Evolutionary conservation across 164 flowering plant genomes (phyloP), one percentile per base, ranked within the genome.

Genomic region (Aristolochia contorta): DNA sequence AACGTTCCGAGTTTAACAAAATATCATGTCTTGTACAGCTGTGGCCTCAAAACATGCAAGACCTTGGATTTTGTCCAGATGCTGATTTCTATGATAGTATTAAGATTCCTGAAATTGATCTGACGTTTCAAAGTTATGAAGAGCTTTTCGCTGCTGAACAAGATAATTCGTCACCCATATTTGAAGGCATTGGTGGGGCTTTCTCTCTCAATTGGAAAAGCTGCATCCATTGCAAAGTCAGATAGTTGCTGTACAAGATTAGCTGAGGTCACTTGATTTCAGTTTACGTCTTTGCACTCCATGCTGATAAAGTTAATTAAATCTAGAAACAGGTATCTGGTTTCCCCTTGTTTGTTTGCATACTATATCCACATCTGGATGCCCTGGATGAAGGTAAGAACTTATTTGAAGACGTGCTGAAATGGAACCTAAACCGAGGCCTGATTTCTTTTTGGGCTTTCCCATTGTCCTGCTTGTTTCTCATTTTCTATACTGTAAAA

Each of bases 11-110:
- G 7, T 33, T 18, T 27, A 13, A 27, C 25, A 27, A 32, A 6
- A 16, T 56, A 16, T 3, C 48, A 54, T 54, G 23, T 67, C 53
- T 37, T 37, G 9, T 75, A 79, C 78, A 84, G 92, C 69, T 82
- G 48, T 85, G 89, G 92, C 65, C 87, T 63, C 90, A 85, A 74
- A 85, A 75, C 64, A 67, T 88, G 81, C 86, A 84, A 81, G 96
- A 88, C 49, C 79, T 84, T 62, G 92, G 92, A 47, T 78, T 78
- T 51, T 88, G 86, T 71, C 83, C 82, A 63, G 92, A 82, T 22
- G 65, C 70, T 56, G 69, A 64, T 54, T 70, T 59, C 62, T 62
- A 56, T 56, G 95, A 82, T 67, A 83, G 78, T 66, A 67, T 77
- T 41, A 75, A 76, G 23, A 83, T 87, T n/a, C 87, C 95, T n/a